A percentile compares a stretch with the other conserved stretches of the same genome.
These are phyloP conservation scores for Tolypocladium ophioglossoides DNA, from an alignment of 2,329 filamentous ascomycete species.

Conservation along the genomic window DNA sequence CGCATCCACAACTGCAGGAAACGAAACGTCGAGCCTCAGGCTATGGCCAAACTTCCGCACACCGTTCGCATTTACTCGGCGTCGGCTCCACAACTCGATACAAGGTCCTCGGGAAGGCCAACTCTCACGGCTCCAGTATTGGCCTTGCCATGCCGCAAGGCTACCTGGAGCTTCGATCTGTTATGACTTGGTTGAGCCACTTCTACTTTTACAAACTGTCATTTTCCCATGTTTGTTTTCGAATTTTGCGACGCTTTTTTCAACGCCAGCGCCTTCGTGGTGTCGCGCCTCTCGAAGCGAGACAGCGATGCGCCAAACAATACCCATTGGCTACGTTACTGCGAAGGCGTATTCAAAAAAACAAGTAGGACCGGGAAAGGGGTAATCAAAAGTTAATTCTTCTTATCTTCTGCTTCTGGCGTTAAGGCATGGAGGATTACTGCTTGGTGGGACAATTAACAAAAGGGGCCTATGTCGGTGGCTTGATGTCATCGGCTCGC, in stretches of 20 bases:
- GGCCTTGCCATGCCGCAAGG: neutral
- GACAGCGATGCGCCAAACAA: neutral
- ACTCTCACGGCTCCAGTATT: neutral
- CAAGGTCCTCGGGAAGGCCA: neutral
- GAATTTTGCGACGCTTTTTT: neutral
- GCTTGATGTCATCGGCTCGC: neutral
- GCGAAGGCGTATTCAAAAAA: neutral
- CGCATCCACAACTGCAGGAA: no score
- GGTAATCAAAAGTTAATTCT: slow-evolving; percentile 1
- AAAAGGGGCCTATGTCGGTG: neutral
- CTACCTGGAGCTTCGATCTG: neutral
- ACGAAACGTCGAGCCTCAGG: neutral
- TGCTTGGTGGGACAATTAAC: neutral
- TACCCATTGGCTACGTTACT: neutral
- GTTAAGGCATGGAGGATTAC: neutral
- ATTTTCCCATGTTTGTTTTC: neutral
- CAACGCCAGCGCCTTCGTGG: neutral
- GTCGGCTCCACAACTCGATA: neutral
- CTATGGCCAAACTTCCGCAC: neutral
- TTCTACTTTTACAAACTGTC: neutral
- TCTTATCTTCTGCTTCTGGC: neutral
- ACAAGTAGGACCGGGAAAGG: neutral
- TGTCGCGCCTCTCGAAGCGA: neutral
- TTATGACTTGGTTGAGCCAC: neutral
- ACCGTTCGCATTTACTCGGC: neutral